Percentiles rank a stretch among this genome's conserved stretches.
Evolutionary conservation across 371 early-diverging fungal genomes (phyloP).

Genomic region (Mortierella sp.): DNA sequence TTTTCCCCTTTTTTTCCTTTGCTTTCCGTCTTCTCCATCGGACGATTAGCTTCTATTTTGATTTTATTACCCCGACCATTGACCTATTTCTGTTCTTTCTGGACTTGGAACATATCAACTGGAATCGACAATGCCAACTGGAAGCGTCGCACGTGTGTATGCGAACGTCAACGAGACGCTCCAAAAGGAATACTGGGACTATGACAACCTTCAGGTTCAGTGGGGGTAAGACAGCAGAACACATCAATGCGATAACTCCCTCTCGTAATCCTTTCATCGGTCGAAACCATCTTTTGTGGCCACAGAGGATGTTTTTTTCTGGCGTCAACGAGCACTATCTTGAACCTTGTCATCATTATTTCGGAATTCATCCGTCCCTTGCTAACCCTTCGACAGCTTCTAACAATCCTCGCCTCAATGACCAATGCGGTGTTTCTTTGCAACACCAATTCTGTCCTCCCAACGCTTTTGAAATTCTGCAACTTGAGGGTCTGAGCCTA

Average conservation of each 20-base stretch:
- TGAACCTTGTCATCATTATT: no score
- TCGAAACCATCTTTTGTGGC: no score
- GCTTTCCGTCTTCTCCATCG: background rate
- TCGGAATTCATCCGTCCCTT: no score
- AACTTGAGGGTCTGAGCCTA: no score
- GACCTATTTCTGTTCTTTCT: background rate
- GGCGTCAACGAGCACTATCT: no score
- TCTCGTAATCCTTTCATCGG: background rate
- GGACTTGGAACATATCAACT: background rate
- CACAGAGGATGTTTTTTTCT: no score
- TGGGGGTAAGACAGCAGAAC: constrained; percentile 53
- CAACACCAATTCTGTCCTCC: no score
- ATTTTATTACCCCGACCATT: background rate
- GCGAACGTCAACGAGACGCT: constrained; percentile 88
- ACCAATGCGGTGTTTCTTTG: no score
- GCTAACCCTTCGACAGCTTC: no score
- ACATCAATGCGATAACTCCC: background rate
- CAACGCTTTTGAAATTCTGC: no score
- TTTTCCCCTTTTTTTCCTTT: background rate
- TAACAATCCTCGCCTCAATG: no score
- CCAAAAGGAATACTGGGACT: constrained; percentile 96
- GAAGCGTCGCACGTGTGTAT: constrained; percentile 85
- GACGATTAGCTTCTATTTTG: background rate
- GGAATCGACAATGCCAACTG: constrained; percentile 34
- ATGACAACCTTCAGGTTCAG: constrained; percentile 81